Conservation (phyloP, 495 filamentous ascomycete species). For the Baudoinia panamericana region DNA sequence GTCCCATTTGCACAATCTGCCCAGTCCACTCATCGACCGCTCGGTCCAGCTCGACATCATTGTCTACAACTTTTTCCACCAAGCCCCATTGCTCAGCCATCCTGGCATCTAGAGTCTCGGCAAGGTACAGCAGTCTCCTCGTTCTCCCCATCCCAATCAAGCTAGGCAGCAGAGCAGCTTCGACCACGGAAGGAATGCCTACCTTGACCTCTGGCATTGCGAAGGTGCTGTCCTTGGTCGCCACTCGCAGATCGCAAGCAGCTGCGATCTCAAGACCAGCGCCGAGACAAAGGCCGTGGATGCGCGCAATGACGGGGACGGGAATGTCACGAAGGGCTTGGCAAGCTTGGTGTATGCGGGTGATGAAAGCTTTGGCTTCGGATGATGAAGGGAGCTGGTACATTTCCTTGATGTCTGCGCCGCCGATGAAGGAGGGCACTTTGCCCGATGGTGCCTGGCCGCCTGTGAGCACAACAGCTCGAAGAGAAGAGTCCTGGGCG, state of each 20-base stretch:
- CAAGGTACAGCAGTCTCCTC: conserved; percentile 18
- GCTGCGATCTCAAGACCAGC: conserved; percentile 21
- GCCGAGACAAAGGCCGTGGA: conserved; percentile 18
- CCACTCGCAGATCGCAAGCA: conserved; percentile 18
- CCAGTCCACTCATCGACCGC: conserved; percentile 10
- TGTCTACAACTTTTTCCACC: conserved; percentile 14
- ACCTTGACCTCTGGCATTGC: conserved; percentile 22
- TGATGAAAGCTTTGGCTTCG: conserved; percentile 16
- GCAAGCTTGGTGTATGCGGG: conserved; percentile 12
- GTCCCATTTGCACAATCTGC: conserved; percentile 14
- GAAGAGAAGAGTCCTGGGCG: conserved; percentile 6
- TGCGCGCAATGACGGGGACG: conserved; percentile 18
- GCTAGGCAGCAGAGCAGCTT: conserved; percentile 18
- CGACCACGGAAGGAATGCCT: conserved; percentile 19
- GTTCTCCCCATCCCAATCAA: conserved; percentile 19
- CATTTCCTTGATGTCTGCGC: conserved; percentile 18
- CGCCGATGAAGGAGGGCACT: conserved; percentile 16
- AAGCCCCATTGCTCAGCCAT: conserved; percentile 20
- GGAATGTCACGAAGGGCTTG: conserved; percentile 17
- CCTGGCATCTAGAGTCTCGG: conserved; percentile 13
- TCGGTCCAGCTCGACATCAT: conserved; percentile 8
- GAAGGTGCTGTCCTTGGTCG: conserved; percentile 12
- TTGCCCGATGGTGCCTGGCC: conserved; percentile 3
- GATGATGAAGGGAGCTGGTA: conserved; percentile 5
- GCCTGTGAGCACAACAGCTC: conserved; percentile 16